Evolutionary conservation across 2,329 filamentous ascomycete species (phyloP), one percentile per base, ranked within the genome.

Genomic region (Aspergillus pseudonomiae): DNA sequence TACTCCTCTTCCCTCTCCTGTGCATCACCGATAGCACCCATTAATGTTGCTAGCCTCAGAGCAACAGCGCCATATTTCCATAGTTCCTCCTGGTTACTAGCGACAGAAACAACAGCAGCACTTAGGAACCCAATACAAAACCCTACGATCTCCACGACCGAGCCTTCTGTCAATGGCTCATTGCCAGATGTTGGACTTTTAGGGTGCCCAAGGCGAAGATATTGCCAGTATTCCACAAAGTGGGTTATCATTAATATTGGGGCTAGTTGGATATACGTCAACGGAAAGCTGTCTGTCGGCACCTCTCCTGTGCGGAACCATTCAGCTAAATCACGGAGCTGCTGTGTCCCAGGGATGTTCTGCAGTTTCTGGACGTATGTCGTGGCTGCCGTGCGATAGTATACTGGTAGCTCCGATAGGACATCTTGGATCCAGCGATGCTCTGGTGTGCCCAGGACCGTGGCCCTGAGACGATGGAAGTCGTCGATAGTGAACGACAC

Each of bases 71-170:
- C 66, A 54, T 64, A 63, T 21, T 45, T 34, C 6, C 39, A 45
- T 6, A 69, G 24, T 6, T 57, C 26, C 7, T 59, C 62, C 16
- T 26, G 24, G 6, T 21, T 50, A 12, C 30, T 43, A 5, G 63
- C 57, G 3, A 41, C 60, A 11, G 65, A 63, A 9, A 57, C 66
- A 14, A 67, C 65, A 3, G 60, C 59, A 2, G 65, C 66, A 34
- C 68, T 65, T 9, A 69, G 34, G 36, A 69, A 64, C 11, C 68
- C 68, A 53, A 69, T 68, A 39, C 66, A 69, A 24, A 69, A 69
- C 1, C 68, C 68, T 2, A 65, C 65, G 10, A 64, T 61, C 19
- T 68, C 68, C 28, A 65, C 62, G 0, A 65, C 53, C 7, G 61
- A 16, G 9, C 46, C 53, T 9, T 24, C 1, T 1, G 26, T 53